phyloP scores from a whole-genome alignment of 768 basidiomycete genomes.

The Coprinopsis sp. region DNA sequence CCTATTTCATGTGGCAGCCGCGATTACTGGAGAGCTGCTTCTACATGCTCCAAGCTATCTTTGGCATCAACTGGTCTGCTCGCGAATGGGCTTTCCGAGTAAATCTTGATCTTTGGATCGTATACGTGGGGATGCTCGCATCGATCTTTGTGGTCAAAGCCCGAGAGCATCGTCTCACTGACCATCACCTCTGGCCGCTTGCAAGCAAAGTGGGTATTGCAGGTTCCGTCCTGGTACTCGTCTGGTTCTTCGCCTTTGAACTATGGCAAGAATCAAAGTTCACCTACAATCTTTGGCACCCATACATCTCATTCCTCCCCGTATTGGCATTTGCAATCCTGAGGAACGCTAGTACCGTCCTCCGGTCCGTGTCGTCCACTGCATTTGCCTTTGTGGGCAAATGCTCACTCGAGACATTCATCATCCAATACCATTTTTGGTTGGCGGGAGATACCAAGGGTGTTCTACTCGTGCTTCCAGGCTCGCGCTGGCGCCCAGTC shows the following conservation, averaged over 20 bases:
- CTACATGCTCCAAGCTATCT: conserved; percentile 54
- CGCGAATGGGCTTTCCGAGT: conserved; percentile 88
- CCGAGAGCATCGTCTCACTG: conserved; percentile 66
- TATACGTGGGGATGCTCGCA: conserved; percentile 80
- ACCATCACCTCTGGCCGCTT: conserved; percentile 62
- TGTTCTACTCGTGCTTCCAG: conserved; percentile 73
- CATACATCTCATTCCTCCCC: conserved; percentile 77
- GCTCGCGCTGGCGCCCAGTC: conserved; percentile 64
- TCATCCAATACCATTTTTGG: conserved; percentile 88
- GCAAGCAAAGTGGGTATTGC: conserved; percentile 44
- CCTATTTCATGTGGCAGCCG: conserved; percentile 58
- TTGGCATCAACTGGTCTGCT: conserved; percentile 78
- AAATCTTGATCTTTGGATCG: conserved; percentile 84
- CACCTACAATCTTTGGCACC: conserved; percentile 83
- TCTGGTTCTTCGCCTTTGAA: conserved; percentile 85
- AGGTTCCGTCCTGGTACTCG: conserved; percentile 47
- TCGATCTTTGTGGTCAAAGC: conserved; percentile 72
- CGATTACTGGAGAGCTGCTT: conserved; percentile 68
- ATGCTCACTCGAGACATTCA: conserved; percentile 89
- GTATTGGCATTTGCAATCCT: conserved; percentile 68
- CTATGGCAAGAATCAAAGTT: conserved; percentile 74
- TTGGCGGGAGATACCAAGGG: conserved; percentile 81
- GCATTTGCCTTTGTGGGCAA: conserved; percentile 78
- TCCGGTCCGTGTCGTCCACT: conserved; percentile 66
- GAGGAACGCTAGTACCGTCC: conserved; percentile 67